Conservation (phyloP, 1,139 yeast genomes). For the Hemisphaericaspora subhashii region DNA sequence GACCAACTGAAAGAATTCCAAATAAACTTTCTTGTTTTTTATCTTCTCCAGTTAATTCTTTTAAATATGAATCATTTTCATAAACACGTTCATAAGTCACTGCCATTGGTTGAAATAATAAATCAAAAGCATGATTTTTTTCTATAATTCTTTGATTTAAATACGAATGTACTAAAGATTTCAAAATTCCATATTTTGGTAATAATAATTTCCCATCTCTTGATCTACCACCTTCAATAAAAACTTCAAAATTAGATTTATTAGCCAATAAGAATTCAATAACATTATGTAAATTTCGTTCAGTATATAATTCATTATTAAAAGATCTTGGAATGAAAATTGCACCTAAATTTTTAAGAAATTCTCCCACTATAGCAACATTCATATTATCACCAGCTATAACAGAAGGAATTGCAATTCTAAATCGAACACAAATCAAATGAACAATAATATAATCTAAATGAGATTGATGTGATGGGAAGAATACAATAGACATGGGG, state of each 20-base stretch:
- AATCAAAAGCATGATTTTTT: conserved; percentile 43
- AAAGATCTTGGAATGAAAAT: conserved; percentile 48
- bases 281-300: conserved; percentile 53
- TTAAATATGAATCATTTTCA: conserved; percentile 62
- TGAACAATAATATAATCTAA: conserved; percentile 66
- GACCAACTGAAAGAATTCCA: conserved; percentile 37
- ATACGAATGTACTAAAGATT: conserved; percentile 48
- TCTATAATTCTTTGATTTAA: conserved; percentile 43
- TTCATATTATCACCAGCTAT: conserved; percentile 72
- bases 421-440: conserved; percentile 55
- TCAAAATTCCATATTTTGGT: conserved; percentile 66
- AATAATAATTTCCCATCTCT: conserved; percentile 64
- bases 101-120: conserved; percentile 55
- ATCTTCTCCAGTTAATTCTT: conserved; percentile 60
- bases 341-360: conserved; percentile 46
- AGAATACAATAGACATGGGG: conserved; percentile 45
- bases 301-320: conserved; percentile 55
- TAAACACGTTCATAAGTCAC: conserved; percentile 68
- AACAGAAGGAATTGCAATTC: conserved; percentile 58
- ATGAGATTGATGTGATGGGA: conserved; percentile 64
- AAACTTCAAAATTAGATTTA: conserved; percentile 60
- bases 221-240: conserved; percentile 68
- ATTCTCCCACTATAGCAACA: conserved; percentile 57
- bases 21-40: conserved; percentile 50
- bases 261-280: conserved; percentile 52